Conservation (phyloP, 192 early-diverging fungal genomes). For the Rhizophagus sp. region DNA sequence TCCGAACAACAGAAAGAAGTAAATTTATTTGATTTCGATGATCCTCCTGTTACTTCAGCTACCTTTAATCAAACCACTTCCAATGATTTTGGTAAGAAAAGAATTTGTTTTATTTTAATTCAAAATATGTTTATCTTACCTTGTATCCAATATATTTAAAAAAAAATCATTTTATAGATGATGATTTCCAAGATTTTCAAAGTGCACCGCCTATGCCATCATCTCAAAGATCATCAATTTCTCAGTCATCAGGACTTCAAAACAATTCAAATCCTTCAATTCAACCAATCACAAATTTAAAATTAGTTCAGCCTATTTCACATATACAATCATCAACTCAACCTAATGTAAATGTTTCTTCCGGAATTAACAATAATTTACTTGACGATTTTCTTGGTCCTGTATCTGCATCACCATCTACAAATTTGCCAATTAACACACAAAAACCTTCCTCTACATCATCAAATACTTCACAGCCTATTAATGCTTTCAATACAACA, state of each 20-base stretch:
- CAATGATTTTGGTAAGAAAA: conserved; percentile 35
- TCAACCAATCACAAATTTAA: conserved; percentile 37
- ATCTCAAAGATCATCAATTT: conserved; percentile 29
- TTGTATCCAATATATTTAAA: conserved; percentile 32
- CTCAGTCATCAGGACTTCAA: conserved; percentile 6
- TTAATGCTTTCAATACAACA: neutral
- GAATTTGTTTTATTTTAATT: conserved; percentile 27
- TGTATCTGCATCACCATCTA: conserved; percentile 28
- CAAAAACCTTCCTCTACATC: conserved; percentile 20
- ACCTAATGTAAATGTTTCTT: neutral
- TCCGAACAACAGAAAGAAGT: conserved; percentile 44
- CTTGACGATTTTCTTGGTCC: conserved; percentile 27
- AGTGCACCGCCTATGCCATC: conserved; percentile 46
- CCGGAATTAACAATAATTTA: conserved; percentile 15
- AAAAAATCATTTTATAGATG: conserved; percentile 33
- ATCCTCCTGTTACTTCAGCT: conserved; percentile 36
- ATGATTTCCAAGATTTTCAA: conserved; percentile 73
- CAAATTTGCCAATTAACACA: conserved; percentile 22
- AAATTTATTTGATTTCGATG: conserved; percentile 75
- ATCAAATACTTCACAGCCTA: neutral
- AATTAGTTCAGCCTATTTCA: conserved; percentile 10
- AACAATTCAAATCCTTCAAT: conserved; percentile 28
- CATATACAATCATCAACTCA: neutral
- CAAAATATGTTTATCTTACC: conserved; percentile 14
- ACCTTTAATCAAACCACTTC: conserved; percentile 28